Percentiles rank a stretch among this genome's conserved stretches.
phyloP scores from a whole-genome alignment of 441 rosid genomes.

The Erysimum pusillum region DNA sequence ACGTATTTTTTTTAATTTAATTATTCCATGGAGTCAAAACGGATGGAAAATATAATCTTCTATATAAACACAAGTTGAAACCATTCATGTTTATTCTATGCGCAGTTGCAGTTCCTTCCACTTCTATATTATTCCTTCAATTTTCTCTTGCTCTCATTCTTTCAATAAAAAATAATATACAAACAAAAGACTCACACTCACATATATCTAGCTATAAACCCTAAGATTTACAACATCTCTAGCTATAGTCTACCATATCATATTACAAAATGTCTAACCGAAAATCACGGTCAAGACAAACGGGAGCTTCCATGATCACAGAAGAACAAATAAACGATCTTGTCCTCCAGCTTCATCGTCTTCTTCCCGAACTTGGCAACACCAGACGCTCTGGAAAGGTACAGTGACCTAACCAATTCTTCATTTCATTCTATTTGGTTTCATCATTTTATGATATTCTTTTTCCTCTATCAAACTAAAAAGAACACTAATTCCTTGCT shows the following conservation, averaged over 20 bases:
- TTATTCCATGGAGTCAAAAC: slow-evolving; percentile 3
- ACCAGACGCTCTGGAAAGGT: slow-evolving; percentile 76
- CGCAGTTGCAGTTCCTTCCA: slow-evolving; percentile 27
- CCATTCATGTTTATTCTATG: slow-evolving; percentile 32
- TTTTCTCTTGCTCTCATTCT: background rate
- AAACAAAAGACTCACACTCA: slow-evolving; percentile 19
- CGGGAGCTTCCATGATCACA: slow-evolving; percentile 72
- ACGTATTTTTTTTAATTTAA: background rate
- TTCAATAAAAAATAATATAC: background rate
- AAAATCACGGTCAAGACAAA: slow-evolving; percentile 74
- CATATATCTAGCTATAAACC: background rate
- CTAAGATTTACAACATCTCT: background rate
- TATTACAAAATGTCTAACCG: slow-evolving; percentile 70
- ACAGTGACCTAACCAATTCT: slow-evolving; percentile 1
- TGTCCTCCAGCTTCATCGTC: slow-evolving; percentile 81
- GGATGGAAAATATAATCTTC: slow-evolving; percentile 12
- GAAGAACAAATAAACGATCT: slow-evolving; percentile 94
- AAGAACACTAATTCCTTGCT: background rate
- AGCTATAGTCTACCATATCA: slow-evolving; percentile 9
- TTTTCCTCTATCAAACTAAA: slow-evolving; percentile 6
- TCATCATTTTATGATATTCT: background rate
- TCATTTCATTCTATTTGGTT: background rate
- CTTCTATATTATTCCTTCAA: background rate
- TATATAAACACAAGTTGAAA: slow-evolving; percentile 43
- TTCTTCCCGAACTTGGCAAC: slow-evolving; percentile 75